A percentile compares a stretch with the other conserved stretches of the same genome.
phyloP scores from a whole-genome alignment of 2,329 filamentous ascomycete genomes.

The Cytospora mali region DNA sequence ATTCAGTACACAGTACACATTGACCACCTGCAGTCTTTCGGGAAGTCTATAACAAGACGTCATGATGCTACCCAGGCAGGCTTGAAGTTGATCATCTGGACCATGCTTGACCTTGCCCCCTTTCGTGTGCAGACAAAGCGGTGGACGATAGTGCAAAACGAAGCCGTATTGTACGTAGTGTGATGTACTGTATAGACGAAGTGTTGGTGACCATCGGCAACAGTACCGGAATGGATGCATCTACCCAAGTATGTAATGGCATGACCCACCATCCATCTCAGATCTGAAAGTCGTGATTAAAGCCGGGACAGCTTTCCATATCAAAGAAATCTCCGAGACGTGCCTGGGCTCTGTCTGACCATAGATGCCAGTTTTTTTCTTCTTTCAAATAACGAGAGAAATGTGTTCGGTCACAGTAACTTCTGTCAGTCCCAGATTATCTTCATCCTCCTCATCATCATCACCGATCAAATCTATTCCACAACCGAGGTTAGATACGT shows the following conservation, averaged over 20 bases:
- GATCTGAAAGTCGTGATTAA: constrained; percentile 16
- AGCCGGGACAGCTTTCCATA: constrained; percentile 12
- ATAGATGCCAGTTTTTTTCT: too few relatives aligned
- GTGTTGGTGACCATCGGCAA: constrained; percentile 10
- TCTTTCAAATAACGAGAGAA: neutral
- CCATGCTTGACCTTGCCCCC: too few relatives aligned
- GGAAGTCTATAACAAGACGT: neutral
- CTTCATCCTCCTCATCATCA: too few relatives aligned
- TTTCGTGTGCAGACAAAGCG: neutral
- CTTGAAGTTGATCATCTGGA: neutral
- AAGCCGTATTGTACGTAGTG: neutral
- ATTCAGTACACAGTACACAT: neutral
- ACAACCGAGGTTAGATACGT: neutral
- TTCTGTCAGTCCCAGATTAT: neutral
- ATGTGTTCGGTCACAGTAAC: neutral
- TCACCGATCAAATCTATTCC: neutral
- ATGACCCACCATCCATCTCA: constrained; percentile 20
- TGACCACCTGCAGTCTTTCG: too few relatives aligned
- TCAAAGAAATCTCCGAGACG: constrained; percentile 12
- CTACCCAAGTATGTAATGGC: neutral
- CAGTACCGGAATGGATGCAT: constrained; percentile 1
- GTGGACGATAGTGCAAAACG: neutral
- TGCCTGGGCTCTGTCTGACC: neutral
- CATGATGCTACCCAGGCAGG: neutral
- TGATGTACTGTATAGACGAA: neutral